Conservation (phyloP, 257 asterid genomes). For the Fraxinus anomala region DNA sequence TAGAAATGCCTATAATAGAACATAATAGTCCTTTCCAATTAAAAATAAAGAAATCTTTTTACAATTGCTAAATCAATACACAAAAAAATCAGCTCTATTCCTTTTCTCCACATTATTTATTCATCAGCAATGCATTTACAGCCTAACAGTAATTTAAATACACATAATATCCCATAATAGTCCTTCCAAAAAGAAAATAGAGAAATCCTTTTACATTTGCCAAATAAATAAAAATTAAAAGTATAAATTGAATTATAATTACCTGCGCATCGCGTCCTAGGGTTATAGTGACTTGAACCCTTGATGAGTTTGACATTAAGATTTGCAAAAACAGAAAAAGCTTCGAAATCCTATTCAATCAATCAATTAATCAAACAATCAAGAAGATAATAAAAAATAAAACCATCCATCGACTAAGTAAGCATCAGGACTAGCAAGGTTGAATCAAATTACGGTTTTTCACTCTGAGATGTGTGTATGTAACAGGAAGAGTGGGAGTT, state of each 20-base stretch:
- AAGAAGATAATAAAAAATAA: not conserved
- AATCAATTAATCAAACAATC: not conserved
- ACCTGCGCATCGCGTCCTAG: constrained; percentile 86
- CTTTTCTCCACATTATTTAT: not conserved
- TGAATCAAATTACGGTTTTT: too few relatives aligned
- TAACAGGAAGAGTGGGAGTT: too few relatives aligned
- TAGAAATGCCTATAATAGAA: not conserved
- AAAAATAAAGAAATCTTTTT: not conserved
- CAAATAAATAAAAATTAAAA: not conserved
- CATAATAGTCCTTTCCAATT: not conserved
- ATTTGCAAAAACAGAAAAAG: not conserved
- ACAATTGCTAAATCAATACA: not conserved
- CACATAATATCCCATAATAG: not conserved
- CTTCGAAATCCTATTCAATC: not conserved
- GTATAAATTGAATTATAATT: constrained; percentile 4
- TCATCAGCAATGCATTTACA: not conserved
- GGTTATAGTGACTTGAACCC: constrained; percentile 82
- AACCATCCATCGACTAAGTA: not conserved
- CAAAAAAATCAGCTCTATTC: not conserved
- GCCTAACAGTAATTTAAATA: not conserved
- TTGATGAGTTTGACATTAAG: constrained; percentile 64
- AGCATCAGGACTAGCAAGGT: not conserved
- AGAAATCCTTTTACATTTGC: not conserved
- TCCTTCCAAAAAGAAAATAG: not conserved
- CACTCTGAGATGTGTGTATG: too few relatives aligned